Evolutionary conservation across 805 yeast species (phyloP), one percentile per base, ranked within the genome.

Genomic region (Candida pseudofarinosa): DNA sequence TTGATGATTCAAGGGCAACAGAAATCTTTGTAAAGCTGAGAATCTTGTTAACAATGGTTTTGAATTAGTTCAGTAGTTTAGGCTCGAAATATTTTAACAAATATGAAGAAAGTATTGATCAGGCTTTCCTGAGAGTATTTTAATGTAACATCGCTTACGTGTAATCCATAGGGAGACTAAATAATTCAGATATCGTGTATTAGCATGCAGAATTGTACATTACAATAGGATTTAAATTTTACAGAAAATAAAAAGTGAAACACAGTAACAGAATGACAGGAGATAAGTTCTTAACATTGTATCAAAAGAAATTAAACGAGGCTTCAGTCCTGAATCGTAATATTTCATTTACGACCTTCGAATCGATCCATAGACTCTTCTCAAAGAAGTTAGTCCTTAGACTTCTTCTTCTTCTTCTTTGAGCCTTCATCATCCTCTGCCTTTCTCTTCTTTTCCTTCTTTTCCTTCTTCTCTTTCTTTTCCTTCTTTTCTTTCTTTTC

Each of bases 361-460:
- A n/a, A n/a, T n/a, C n/a, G n/a, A n/a, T n/a, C n/a, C n/a, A n/a
- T n/a, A n/a, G n/a, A n/a, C n/a, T n/a, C n/a, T n/a, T n/a, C n/a
- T n/a, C 15, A n/a, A 23, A 23, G 6, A 32, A 32, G 13, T 51
- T 63, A 69, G 55, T 66, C 73, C 69, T 69, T 68, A 40, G 73
- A 68, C 71, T 69, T 69, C 62, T 68, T 68, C 65, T 67, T 65
- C 65, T 65, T 68, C 59, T 69, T 67, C 55, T 67, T 64, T 50
- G 65, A 62, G 14, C 68, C 48, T 49, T 61, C 67, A 31, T 62
- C 69, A 48, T 63, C 68, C 20, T 67, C 72, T 33, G 61, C 61
- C 55, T 63, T 59, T 33, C 63, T 53, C 48, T 59, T 59, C 52
- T 59, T 55, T 43, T 62, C 59, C 45, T 63, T 60, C 54, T 62